Base-by-base conservation (phyloP, 352 stramenopile species). In the Phytophthora uliginosa region DNA sequence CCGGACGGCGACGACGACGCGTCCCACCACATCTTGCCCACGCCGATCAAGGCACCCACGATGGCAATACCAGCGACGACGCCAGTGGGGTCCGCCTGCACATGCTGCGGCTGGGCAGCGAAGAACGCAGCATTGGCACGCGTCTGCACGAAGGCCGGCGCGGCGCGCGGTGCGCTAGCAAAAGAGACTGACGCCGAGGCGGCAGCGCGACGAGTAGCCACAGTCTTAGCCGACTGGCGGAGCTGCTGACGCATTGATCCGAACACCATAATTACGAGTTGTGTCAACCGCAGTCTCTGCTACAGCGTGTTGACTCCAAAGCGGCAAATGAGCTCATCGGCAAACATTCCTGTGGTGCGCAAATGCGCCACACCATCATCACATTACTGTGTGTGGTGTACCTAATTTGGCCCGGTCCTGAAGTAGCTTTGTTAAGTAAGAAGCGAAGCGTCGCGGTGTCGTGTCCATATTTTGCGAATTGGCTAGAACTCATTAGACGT, bases 21-120 rank as follows among this genome's bases (percentile, higher is more conserved):
- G 65, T 94, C 85, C 86, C 86, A 95, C 85, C 88, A 95, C 85
- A 96, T 96, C 63, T 96, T 95, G 4, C 85, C 89, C 0, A 96
- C 86, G 15, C 88, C 86, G 5, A 93, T 62, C 18, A 94, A 66
- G 12, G 86, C 88, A 12, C 88, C 80, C 10, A 93, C 79, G 24
- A 93, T 75, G 9, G 89, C 89, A 26, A 96, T 84, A 36, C 85
- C 83, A 6, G 83, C 85, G 20, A 95, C 80, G 45, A 95, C 73
- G 28, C 79, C 83, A 22, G 88, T 92, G 42, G 87, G 79, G 52
- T 95, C 88, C 51, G 77, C 80, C 8, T 75, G 66, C 10, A 80
- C 59, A 69, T 89, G 74, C 38, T 72, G 63, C 17, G 76, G 71
- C 33, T 71, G 63, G 34, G 47, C 31, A 48, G 31, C 24, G 28